phyloP scores from a whole-genome alignment of 2,329 filamentous ascomycete species.

The Rutstroemia sp. region DNA sequence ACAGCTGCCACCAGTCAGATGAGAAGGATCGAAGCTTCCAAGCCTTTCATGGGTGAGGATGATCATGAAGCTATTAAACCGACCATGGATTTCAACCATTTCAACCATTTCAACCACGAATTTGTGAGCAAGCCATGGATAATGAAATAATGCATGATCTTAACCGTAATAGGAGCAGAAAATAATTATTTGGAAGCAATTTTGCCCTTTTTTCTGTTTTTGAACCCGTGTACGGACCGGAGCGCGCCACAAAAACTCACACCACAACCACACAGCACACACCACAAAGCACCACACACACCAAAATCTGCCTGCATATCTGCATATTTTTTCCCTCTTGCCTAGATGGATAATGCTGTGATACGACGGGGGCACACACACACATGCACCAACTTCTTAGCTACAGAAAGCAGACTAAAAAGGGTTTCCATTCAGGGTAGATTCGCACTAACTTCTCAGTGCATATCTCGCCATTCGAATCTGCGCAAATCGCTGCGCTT shows the following conservation, averaged over 20 bases:
- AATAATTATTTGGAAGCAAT: too few species aligned
- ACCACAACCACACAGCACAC: neutral
- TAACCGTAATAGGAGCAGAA: too few species aligned
- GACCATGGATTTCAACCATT: too few species aligned
- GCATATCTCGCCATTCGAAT: too few species aligned
- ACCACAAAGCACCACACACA: too few species aligned
- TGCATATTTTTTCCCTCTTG: too few species aligned
- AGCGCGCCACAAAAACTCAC: neutral
- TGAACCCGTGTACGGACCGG: neutral
- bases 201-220: neutral
- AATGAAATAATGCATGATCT: too few species aligned
- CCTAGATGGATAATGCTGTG: too few species aligned
- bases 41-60: neutral
- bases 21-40: neutral
- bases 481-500: neutral
- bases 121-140: too few species aligned
- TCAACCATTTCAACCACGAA: too few species aligned
- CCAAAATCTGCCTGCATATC: too few species aligned
- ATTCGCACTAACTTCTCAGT: neutral
- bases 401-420: neutral
- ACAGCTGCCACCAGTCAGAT: conserved; percentile 5
- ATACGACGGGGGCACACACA: neutral
- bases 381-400: neutral
- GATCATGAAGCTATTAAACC: neutral
- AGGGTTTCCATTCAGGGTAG: neutral